Evolutionary conservation across 2,329 filamentous ascomycete species (phyloP).

Genomic region (Colletotrichum endophyticum): DNA sequence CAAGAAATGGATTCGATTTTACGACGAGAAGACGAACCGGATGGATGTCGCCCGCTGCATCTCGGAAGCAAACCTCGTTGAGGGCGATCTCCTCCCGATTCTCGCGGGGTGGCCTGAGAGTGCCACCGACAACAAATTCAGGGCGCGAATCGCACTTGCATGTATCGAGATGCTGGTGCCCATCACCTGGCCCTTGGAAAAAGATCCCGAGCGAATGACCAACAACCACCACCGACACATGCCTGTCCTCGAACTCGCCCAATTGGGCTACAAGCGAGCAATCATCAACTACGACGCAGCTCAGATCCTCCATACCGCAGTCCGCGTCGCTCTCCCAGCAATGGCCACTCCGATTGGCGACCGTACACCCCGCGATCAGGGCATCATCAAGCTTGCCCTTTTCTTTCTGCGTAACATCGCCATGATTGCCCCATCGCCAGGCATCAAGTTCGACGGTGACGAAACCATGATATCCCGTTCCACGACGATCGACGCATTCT

Average conservation of each 20-base stretch:
- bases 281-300: constrained; percentile 84
- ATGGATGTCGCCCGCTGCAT: constrained; percentile 95
- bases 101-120: constrained; percentile 81
- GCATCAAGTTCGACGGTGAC: constrained; percentile 81
- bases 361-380: constrained; percentile 80
- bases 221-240: constrained; percentile 92
- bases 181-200: constrained; percentile 91
- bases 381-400: constrained; percentile 87
- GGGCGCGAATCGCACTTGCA: constrained; percentile 79
- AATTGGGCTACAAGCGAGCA: constrained; percentile 87
- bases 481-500: constrained; percentile 85
- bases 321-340: constrained; percentile 81
- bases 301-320: constrained; percentile 78
- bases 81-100: constrained; percentile 89
- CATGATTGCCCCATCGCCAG: constrained; percentile 78
- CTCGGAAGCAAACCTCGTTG: constrained; percentile 89
- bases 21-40: constrained; percentile 91
- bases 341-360: constrained; percentile 83
- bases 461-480: constrained; percentile 89
- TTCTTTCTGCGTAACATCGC: constrained; percentile 90
- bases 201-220: constrained; percentile 80
- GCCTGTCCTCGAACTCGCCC: constrained; percentile 85
- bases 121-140: constrained; percentile 74
- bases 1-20: constrained; percentile 92
- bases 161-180: constrained; percentile 91